Conservation (phyloP, 1,284 basidiomycete species). For the Leucoagaricus sp. region DNA sequence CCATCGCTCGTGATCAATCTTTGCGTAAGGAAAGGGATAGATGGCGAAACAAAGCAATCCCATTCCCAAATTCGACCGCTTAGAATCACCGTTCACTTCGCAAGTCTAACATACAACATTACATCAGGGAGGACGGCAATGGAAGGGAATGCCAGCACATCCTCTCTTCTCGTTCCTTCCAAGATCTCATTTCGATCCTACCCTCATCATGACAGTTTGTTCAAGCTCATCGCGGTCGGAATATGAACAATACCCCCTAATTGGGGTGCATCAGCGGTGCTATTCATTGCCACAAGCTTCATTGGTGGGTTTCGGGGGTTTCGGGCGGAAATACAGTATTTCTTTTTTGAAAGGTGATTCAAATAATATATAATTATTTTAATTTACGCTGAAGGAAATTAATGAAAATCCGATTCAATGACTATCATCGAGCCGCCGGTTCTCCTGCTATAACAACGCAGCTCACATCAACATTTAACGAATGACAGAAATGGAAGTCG, state of each 20-base stretch:
- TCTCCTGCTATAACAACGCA: neutral
- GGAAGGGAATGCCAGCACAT: neutral
- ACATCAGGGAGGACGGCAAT: no score
- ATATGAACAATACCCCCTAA: neutral
- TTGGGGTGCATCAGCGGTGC: neutral
- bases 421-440: neutral
- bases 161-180: neutral
- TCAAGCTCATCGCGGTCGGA: no score
- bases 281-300: no score
- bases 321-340: no score
- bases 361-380: no score
- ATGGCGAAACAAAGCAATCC: neutral
- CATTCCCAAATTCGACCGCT: neutral
- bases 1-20: constrained; percentile 14
- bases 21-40: constrained; percentile 3
- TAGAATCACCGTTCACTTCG: neutral
- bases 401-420: no score
- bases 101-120: neutral
- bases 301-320: no score
- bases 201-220: neutral
- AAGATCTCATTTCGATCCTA: constrained; percentile 3
- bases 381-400: no score
- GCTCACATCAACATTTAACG: constrained; percentile 2
- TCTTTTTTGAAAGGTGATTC: no score
- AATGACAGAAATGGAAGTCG: constrained; percentile 6